Evolutionary conservation across 164 flowering plant species (phyloP).

Genomic region (Annona squamosa): DNA sequence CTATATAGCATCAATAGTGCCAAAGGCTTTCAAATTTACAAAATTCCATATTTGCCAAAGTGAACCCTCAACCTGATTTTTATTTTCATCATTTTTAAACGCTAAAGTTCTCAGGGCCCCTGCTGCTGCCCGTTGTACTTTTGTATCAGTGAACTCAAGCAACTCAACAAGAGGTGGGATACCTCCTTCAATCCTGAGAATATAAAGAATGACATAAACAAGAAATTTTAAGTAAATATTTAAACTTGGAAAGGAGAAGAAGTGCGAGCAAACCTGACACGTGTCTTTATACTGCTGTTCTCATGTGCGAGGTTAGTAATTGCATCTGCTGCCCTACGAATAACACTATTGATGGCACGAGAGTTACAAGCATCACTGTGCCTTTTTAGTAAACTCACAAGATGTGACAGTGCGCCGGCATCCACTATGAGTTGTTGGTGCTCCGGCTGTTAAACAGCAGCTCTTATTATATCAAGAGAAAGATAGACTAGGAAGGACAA

Average conservation of each 20-base stretch:
- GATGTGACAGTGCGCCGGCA: slow-evolving; percentile 84
- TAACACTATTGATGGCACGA: slow-evolving; percentile 78
- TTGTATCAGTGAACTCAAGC: slow-evolving; percentile 78
- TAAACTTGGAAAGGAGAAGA: slow-evolving; percentile 5
- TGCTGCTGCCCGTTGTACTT: slow-evolving; percentile 98
- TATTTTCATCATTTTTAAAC: slow-evolving; percentile 96
- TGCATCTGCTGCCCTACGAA: slow-evolving; percentile 97
- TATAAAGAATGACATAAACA: slow-evolving; percentile 8
- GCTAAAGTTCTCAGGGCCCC: slow-evolving; percentile 95
- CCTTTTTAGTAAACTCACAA: slow-evolving; percentile 70
- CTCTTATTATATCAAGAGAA: no score
- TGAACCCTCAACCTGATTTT: slow-evolving; percentile 60
- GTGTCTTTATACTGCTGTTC: slow-evolving; percentile 83
- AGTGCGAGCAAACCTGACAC: slow-evolving; percentile 58
- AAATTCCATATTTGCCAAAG: slow-evolving; percentile 4
- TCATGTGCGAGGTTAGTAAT: slow-evolving; percentile 98
- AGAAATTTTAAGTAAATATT: not conserved
- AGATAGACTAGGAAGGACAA: not conserved
- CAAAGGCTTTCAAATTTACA: not conserved
- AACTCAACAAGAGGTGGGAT: slow-evolving; percentile 97
- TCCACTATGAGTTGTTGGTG: slow-evolving; percentile 94
- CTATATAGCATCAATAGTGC: not conserved
- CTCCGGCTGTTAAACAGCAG: slow-evolving; percentile 67
- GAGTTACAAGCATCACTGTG: slow-evolving; percentile 43
- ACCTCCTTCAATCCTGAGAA: slow-evolving; percentile 82